These are phyloP conservation scores for Fusarium tjaetaba DNA, from an alignment of 2,329 filamentous ascomycete species.

Conservation along the genomic window DNA sequence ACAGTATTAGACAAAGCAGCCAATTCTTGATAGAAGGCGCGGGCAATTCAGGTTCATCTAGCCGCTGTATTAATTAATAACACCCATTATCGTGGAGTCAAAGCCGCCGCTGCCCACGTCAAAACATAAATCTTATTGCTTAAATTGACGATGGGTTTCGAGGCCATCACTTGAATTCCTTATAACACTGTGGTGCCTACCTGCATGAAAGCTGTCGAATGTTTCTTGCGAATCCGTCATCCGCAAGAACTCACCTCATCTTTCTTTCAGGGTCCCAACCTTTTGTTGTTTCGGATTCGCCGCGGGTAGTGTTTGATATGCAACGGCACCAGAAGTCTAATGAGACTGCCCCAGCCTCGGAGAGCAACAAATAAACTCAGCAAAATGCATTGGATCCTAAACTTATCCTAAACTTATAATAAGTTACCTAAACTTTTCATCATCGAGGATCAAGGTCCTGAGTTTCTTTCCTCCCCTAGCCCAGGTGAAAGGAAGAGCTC, in stretches of 20 bases:
- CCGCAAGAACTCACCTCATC: not conserved
- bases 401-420: not conserved
- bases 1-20: not conserved
- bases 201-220: not conserved
- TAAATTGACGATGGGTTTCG: not conserved
- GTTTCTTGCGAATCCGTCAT: conserved; percentile 5
- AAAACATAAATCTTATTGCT: not conserved
- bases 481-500: not conserved
- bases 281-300: conserved; percentile 32
- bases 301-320: conserved; percentile 30
- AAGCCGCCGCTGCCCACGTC: not conserved
- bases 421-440: not conserved
- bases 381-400: not conserved
- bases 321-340: conserved; percentile 18
- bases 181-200: not conserved
- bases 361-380: not conserved
- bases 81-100: not conserved
- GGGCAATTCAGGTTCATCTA: not conserved
- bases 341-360: not conserved
- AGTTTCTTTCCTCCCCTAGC: not conserved
- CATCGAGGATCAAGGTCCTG: not conserved
- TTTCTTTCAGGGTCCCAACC: conserved; percentile 4
- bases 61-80: not conserved
- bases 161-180: not conserved
- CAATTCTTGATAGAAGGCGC: not conserved